Base-by-base conservation (phyloP, 306 rosid genomes). In the Begonia masoniana region DNA sequence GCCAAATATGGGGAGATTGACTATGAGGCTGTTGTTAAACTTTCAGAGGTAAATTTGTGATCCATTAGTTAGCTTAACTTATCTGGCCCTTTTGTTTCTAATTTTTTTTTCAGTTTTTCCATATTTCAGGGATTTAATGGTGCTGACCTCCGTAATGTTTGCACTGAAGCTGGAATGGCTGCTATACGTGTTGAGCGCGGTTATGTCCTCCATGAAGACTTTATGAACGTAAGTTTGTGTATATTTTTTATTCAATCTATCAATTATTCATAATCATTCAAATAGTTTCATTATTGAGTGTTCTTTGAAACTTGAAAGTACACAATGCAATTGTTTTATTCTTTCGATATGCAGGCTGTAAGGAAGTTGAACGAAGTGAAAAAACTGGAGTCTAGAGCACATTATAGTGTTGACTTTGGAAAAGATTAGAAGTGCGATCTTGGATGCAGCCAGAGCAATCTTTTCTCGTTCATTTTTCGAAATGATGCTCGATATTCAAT, bases 111-210 rank as follows among this genome's bases (percentile, higher is more conserved):
- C 49, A 56, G 63, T 47, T 43, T 16, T 60, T 51, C 50, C 26
- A 51, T 56, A 35, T 63, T 24, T 15, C 69, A 91, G 99, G 99
- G 96, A 50, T 86, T 86, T 63, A 92, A 92, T 66, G 96, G 96
- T 36, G 96, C 99, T 56, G 99, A 92, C 68, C 82, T 92, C 35
- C 84, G 99, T 45, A 92, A 92, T 59, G 84, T 92, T 54, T 92
- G 99, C 77, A 83, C 99, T 0, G 99, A 92, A 74, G 99, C 99
- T 68, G 99, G 99, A 60, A 91, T 91, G 96, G 73, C 86, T 7
- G 99, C 99, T 4, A 92, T 92, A 61, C 92, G 99, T 14, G 99
- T 92, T 11, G 99, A 92, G 62, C 86, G 99, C 15, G 96, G 85
- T 68, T 92, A 86, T 54, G 99, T 92, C 62, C 83, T 81, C 60